Evolutionary conservation across 2,329 filamentous ascomycete genomes (phyloP).

Genomic region (Epichloe scottii): DNA sequence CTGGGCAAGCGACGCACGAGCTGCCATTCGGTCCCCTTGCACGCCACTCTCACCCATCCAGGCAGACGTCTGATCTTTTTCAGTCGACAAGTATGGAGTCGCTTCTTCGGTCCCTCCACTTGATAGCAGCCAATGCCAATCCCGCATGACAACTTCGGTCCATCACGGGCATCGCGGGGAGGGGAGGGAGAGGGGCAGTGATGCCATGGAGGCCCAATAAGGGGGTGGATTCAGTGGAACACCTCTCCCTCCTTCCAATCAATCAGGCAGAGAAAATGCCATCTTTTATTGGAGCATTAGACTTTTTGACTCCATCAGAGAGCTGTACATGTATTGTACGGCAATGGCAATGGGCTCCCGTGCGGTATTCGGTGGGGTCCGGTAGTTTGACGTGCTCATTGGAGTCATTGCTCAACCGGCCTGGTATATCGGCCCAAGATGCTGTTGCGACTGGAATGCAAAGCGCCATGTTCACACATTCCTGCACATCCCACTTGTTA

Average conservation of each 20-base stretch:
- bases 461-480: constrained; percentile 8
- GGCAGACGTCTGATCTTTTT: background rate
- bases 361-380: constrained; percentile 1
- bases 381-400: constrained; percentile 2
- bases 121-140: constrained; percentile 1
- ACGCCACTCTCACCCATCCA: background rate
- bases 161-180: background rate
- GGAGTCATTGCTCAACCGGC: background rate
- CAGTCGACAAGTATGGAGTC: background rate
- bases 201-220: background rate
- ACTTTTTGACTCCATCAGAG: background rate
- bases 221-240: background rate
- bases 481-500: constrained; percentile 5
- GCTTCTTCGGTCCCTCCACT: constrained; percentile 1
- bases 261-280: background rate
- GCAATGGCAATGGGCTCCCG: background rate
- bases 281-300: background rate
- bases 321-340: background rate
- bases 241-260: background rate
- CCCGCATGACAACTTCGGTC: background rate
- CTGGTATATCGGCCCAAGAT: constrained; percentile 4
- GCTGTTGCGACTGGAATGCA: constrained; percentile 8
- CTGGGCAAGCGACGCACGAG: constrained; percentile 1
- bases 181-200: background rate
- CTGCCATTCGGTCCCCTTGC: constrained; percentile 1